phyloP scores from a whole-genome alignment of 495 filamentous ascomycete species.

The Aspergillus funiculosus region DNA sequence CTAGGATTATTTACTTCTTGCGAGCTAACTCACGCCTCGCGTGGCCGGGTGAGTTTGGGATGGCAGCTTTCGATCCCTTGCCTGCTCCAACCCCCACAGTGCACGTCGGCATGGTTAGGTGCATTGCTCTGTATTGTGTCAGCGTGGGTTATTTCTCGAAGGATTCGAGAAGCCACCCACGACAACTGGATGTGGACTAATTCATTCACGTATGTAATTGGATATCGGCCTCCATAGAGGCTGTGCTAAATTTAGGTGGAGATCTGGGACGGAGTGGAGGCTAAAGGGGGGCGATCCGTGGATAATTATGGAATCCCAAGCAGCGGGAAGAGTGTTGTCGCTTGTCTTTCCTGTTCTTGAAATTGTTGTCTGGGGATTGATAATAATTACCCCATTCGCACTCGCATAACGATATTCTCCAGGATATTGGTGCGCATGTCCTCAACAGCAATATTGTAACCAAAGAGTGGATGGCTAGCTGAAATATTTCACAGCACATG shows the following conservation, averaged over 20 bases:
- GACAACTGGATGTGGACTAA: slow-evolving; percentile 1
- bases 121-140: slow-evolving; percentile 7
- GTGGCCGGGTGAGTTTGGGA: too few species aligned
- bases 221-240: slow-evolving; percentile 4
- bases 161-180: slow-evolving; percentile 23
- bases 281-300: background rate
- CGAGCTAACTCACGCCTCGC: too few species aligned
- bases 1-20: too few species aligned
- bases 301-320: background rate
- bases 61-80: background rate
- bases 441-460: too few species aligned
- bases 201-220: slow-evolving; percentile 4
- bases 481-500: too few species aligned
- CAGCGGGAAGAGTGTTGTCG: background rate
- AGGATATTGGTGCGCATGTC: too few species aligned
- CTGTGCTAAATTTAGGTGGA: slow-evolving; percentile 22
- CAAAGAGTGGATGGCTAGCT: too few species aligned
- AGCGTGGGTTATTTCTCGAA: slow-evolving; percentile 18
- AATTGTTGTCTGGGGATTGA: too few species aligned
- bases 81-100: background rate
- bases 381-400: too few species aligned
- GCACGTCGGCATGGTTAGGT: background rate
- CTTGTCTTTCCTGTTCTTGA: too few species aligned
- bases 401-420: too few species aligned
- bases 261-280: slow-evolving; percentile 8